Conservation (phyloP, 2,329 filamentous ascomycete species). For the Paramyrothecium sp. region DNA sequence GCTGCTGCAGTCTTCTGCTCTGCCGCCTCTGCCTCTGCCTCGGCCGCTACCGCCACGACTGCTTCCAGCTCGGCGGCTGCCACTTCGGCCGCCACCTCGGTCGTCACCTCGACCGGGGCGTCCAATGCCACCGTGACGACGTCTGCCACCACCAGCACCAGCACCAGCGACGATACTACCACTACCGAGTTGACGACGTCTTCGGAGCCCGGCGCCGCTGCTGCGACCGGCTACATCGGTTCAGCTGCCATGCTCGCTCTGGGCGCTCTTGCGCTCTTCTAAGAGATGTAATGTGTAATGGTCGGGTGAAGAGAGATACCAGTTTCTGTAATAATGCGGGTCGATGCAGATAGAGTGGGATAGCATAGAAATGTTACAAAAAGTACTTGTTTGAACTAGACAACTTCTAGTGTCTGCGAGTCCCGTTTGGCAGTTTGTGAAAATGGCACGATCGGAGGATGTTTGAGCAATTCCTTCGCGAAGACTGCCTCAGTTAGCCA, state of each 20-base stretch:
- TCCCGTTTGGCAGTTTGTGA: too few relatives aligned
- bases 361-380: too few relatives aligned
- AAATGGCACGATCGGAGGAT: too few relatives aligned
- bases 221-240: not conserved
- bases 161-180: not conserved
- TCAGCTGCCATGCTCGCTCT: slow-evolving; percentile 5
- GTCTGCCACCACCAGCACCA: not conserved
- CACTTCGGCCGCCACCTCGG: not conserved
- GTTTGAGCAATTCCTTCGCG: too few relatives aligned
- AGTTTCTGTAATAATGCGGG: not conserved
- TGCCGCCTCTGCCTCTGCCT: slow-evolving; percentile 4
- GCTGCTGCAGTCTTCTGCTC: slow-evolving; percentile 7
- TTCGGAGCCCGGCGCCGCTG: not conserved
- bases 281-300: not conserved
- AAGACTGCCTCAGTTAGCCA: too few relatives aligned
- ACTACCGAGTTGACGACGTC: not conserved
- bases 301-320: slow-evolving; percentile 3
- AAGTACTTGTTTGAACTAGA: too few relatives aligned
- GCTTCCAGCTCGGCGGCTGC: not conserved
- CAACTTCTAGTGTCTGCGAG: too few relatives aligned
- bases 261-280: slow-evolving; percentile 1
- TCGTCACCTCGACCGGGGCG: not conserved
- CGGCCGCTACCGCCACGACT: slow-evolving; percentile 3
- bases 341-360: too few relatives aligned
- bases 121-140: not conserved